A percentile compares a stretch with the other conserved stretches of the same genome.
Conservation (phyloP, 1,139 yeast species). For the Scheffersomyces illinoinensis region DNA sequence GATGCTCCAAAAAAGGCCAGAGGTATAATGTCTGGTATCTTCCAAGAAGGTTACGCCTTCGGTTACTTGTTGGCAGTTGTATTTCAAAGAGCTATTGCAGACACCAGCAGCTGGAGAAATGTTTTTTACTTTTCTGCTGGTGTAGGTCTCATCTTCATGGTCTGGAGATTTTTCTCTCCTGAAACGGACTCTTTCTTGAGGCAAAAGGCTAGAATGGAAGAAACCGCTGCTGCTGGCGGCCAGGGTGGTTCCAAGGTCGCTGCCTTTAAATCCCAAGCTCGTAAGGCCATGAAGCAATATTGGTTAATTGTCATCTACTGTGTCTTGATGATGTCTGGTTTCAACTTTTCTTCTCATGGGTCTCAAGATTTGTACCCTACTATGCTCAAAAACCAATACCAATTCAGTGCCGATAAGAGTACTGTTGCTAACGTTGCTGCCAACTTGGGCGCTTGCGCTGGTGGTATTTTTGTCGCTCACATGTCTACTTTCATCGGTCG, state of each 20-base stretch:
- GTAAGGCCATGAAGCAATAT: conserved; percentile 31
- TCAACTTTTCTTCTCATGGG: conserved; percentile 66
- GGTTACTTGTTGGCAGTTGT: conserved; percentile 45
- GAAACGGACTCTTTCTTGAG: conserved; percentile 39
- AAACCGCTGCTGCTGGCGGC: conserved; percentile 12
- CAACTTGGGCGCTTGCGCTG: conserved; percentile 67
- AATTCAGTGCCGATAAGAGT: conserved; percentile 48
- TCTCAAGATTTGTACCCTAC: conserved; percentile 77
- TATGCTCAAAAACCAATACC: conserved; percentile 53
- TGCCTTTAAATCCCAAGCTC: conserved; percentile 21
- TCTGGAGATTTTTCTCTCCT: conserved; percentile 37
- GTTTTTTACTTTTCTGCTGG: conserved; percentile 47
- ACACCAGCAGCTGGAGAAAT: conserved; percentile 40
- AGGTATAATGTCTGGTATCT: conserved; percentile 43
- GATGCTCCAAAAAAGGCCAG: conserved; percentile 39
- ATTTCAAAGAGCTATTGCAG: conserved; percentile 42
- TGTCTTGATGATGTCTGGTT: conserved; percentile 44
- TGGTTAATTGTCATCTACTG: conserved; percentile 41
- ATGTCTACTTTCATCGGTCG: conserved; percentile 61
- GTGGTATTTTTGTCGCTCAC: conserved; percentile 67
- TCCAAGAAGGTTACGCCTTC: conserved; percentile 46
- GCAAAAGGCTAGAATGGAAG: conserved; percentile 22
- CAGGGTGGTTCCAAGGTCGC: conserved; percentile 11
- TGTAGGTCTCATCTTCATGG: conserved; percentile 37
- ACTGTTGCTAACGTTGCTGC: conserved; percentile 73